A percentile compares a stretch with the other conserved stretches of the same genome.
These are phyloP conservation scores for Guyanaporus albipodus DNA, from an alignment of 768 basidiomycete species.

Conservation along the genomic window DNA sequence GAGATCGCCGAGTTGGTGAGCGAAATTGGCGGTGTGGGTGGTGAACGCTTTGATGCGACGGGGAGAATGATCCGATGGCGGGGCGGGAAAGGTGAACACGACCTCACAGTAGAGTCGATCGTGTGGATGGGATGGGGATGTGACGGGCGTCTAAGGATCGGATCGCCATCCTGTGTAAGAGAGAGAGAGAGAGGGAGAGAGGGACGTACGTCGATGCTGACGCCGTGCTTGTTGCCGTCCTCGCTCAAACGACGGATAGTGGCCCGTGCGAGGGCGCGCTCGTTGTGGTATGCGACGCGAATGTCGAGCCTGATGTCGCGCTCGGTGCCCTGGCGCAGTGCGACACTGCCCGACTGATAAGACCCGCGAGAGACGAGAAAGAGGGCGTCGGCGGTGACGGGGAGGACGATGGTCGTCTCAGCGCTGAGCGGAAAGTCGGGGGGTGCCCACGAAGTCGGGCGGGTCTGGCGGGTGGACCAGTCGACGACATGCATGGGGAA, in stretches of 20 bases:
- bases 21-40: conserved; percentile 29
- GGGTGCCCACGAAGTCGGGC: conserved; percentile 20
- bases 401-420: conserved; percentile 28
- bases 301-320: conserved; percentile 26
- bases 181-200: neutral
- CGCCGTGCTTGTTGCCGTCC: conserved; percentile 26
- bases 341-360: conserved; percentile 20
- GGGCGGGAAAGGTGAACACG: conserved; percentile 28
- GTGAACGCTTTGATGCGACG: conserved; percentile 28
- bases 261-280: conserved; percentile 23
- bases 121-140: neutral
- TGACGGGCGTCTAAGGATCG: too few relatives aligned
- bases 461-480: conserved; percentile 14
- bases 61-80: conserved; percentile 1
- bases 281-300: conserved; percentile 25
- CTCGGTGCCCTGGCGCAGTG: conserved; percentile 12
- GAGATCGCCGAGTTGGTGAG: conserved; percentile 27
- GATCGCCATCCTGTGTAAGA: too few relatives aligned
- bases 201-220: conserved; percentile 35
- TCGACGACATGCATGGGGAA: neutral
- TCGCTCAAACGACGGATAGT: conserved; percentile 31
- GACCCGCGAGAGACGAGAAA: conserved; percentile 35
- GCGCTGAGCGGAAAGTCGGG: conserved; percentile 13
- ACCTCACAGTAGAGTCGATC: conserved; percentile 28
- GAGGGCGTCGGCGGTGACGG: conserved; percentile 26